Evolutionary conservation across 768 basidiomycete species (phyloP).

Genomic region (Daedaleopsis nitida): DNA sequence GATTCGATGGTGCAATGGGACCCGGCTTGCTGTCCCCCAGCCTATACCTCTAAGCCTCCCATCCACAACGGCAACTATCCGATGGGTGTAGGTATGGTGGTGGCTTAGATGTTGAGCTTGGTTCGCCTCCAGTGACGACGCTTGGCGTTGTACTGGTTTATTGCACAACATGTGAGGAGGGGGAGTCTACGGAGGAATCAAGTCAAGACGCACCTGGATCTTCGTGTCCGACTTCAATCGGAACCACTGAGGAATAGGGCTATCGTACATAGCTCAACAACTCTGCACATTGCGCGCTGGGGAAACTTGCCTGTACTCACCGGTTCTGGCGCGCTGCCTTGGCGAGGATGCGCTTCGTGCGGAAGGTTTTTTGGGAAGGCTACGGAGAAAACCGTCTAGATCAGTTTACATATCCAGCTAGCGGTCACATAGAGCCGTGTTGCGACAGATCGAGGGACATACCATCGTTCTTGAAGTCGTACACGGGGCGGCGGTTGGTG

Average conservation of each 20-base stretch:
- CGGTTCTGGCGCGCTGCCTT: slow-evolving; percentile 97
- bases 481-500: slow-evolving; percentile 28
- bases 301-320: slow-evolving; percentile 38
- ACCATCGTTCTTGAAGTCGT: slow-evolving; percentile 35
- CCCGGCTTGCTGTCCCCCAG: slow-evolving; percentile 15
- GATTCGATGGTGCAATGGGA: slow-evolving; percentile 14
- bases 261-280: slow-evolving; percentile 31
- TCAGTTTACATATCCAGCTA: slow-evolving; percentile 31
- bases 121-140: slow-evolving; percentile 99
- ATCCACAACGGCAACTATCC: slow-evolving; percentile 19
- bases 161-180: neutral
- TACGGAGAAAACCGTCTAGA: slow-evolving; percentile 52
- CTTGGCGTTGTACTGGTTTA: slow-evolving; percentile 86
- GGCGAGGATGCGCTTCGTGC: slow-evolving; percentile 95
- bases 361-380: slow-evolving; percentile 99
- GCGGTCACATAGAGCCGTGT: neutral
- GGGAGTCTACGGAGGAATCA: neutral
- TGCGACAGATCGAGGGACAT: slow-evolving; percentile 14
- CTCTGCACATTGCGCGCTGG: neutral
- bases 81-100: slow-evolving; percentile 1
- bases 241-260: slow-evolving; percentile 99
- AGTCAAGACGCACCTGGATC: slow-evolving; percentile 64
- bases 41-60: slow-evolving; percentile 13
- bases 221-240: slow-evolving; percentile 95
- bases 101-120: slow-evolving; percentile 89